These are phyloP conservation scores for Posidonia oceanica DNA, from an alignment of 116 monocot genomes.

Conservation along the genomic window DNA sequence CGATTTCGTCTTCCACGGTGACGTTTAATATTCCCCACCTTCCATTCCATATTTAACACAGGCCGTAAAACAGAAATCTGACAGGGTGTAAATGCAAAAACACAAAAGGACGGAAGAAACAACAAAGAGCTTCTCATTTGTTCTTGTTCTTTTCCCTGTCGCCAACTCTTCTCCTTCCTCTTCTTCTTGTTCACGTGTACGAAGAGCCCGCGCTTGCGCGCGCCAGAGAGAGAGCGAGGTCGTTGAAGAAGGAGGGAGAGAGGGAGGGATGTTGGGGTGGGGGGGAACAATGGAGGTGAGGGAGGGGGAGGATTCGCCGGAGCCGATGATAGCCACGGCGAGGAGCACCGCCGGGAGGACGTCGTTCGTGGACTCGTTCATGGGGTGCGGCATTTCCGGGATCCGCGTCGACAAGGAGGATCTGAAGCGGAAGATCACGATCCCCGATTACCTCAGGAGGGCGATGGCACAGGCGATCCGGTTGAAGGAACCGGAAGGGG, in stretches of 20 bases:
- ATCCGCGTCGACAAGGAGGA: constrained; percentile 45
- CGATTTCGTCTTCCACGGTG: too few relatives aligned
- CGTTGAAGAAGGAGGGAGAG: background rate
- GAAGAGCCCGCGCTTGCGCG: too few relatives aligned
- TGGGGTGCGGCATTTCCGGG: constrained; percentile 38
- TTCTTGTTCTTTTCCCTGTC: too few relatives aligned
- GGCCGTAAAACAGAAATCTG: too few relatives aligned
- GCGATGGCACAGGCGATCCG: constrained; percentile 55
- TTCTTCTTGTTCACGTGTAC: too few relatives aligned
- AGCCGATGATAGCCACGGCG: constrained; percentile 4
- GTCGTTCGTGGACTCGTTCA: constrained; percentile 38
- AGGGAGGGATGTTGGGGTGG: background rate
- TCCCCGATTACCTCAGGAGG: constrained; percentile 39
- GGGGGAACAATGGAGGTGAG: background rate
- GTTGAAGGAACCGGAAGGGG: constrained; percentile 11
- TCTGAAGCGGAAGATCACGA: constrained; percentile 34
- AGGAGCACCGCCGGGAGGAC: constrained; percentile 17
- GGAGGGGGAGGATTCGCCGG: constrained; percentile 1
- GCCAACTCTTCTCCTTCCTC: too few relatives aligned
- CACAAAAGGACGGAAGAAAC: too few relatives aligned
- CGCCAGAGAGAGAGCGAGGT: too few relatives aligned
- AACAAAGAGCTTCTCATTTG: too few relatives aligned
- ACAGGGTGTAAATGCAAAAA: too few relatives aligned
- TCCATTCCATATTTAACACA: too few relatives aligned
- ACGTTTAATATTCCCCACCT: too few relatives aligned